Evolutionary conservation across 176 grass and related monocot genomes (phyloP), one percentile per base, ranked within the genome.

Genomic region (Phragmites australis): DNA sequence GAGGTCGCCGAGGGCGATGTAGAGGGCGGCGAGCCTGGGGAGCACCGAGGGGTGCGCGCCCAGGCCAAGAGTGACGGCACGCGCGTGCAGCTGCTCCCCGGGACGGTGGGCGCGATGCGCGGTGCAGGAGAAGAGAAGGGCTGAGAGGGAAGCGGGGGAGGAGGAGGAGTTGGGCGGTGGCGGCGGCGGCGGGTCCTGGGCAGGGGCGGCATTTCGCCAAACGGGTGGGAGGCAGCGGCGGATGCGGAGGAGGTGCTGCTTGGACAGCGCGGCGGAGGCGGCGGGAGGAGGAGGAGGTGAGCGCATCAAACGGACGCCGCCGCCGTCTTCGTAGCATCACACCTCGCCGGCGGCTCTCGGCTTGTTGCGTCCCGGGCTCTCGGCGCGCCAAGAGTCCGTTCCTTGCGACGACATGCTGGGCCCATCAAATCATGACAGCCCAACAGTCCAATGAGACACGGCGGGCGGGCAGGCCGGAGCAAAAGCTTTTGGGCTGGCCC

Each of bases 71-170:
- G 56, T 8, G 39, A 86, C 9, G 65, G 71, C 67, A 30, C 75
- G 85, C 17, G 85, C 88, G 65, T 93, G 91, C 26, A 34, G 78
- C 82, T 83, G 91, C 74, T 75, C 72, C 13, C 88, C 88, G 22
- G 86, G 32, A 49, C 9, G 63, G 29, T 42, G 60, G 42, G 63
- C 78, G 47, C 79, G 37, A 2, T 25, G 11, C 1, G 55, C 41
- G 54, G 91, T 32, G 75, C 74, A 82, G 63, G 74, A 82, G 55
- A 16, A 68, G 55, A 93, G 82, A 12, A 93, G 75, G 56, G 61
- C 42, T 0, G 82, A 86, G 78, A 93, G 39, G 16, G 85, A 70
- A 40, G 47, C 4, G 13, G 61, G 21, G 11, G 62, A 48, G 51
- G 13, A 13, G n/a, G 8, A 14, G 21, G 84, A 47, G 5, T 30